A percentile compares a stretch with the other conserved stretches of the same genome.
Evolutionary conservation across 768 basidiomycete genomes (phyloP).

Genomic region (Panaeolus cyanescens): DNA sequence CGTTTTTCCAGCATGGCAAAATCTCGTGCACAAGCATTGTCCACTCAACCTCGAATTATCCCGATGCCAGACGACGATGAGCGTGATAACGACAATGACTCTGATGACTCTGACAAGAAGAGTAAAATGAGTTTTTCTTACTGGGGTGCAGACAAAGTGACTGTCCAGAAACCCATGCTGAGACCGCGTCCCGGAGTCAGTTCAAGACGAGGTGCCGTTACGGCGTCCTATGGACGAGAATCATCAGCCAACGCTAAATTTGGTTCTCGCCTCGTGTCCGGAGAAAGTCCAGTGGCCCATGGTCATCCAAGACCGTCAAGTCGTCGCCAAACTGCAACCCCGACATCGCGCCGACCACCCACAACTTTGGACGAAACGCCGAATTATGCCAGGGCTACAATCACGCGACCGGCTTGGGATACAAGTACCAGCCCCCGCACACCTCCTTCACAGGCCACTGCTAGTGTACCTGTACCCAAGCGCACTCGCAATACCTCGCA

Average conservation of each 20-base stretch:
- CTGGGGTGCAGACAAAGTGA: constrained; percentile 91
- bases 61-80: constrained; percentile 71
- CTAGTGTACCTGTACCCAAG: constrained; percentile 44
- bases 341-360: constrained; percentile 43
- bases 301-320: constrained; percentile 55
- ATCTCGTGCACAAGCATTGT: constrained; percentile 62
- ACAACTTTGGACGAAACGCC: constrained; percentile 68
- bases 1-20: constrained; percentile 59
- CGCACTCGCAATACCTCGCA: constrained; percentile 75
- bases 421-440: constrained; percentile 44
- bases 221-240: constrained; percentile 71
- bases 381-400: constrained; percentile 67
- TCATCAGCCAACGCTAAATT: constrained; percentile 94
- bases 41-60: constrained; percentile 62
- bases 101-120: constrained; percentile 86
- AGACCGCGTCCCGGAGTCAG: constrained; percentile 44
- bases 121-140: constrained; percentile 95
- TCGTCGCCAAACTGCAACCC: constrained; percentile 53
- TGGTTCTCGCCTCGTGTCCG: constrained; percentile 77
- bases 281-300: constrained; percentile 43
- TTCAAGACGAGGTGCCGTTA: constrained; percentile 42
- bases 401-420: constrained; percentile 77
- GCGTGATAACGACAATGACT: constrained; percentile 57
- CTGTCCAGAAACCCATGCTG: constrained; percentile 75
- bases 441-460: constrained; percentile 31